Evolutionary conservation across 108 stramenopile species (phyloP), one percentile per base, ranked within the genome.

Genomic region (Parietichytrium sp.): DNA sequence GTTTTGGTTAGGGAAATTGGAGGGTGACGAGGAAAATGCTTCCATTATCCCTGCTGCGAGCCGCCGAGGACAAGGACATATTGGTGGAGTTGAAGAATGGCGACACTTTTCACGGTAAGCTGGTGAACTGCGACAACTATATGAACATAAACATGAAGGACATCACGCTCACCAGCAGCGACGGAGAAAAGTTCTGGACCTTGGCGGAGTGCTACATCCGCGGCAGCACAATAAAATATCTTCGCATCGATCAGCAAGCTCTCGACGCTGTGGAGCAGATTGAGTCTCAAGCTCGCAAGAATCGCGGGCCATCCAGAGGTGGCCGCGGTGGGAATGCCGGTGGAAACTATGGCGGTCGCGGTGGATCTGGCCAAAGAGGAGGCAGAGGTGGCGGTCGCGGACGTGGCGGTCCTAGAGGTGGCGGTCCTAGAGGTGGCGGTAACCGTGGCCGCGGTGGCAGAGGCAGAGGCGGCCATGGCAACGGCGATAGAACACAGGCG

Each of bases 121-220:
- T 99, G 48, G 92, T 93, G 29, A 92, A 88, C 78, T 95, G 95
- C 55, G 97, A 99, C 86, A 87, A 93, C 16, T 99, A 92, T 89
- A 99, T 99, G 98, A 99, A 99, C 85, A 92, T 99, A 88, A 98
- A 96, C 81, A 88, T 99, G 26, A 84, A 86, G 30, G 96, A 97
- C 52, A 96, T 98, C 42, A 96, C 97, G 79, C 95, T 95, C 78
- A 99, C 98, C 3, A 93, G 92, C 31, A 45, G 85, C 85, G 93
- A 97, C 54, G 98, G 97, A 2, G 93, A 94, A 53, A 72, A 85
- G 80, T 99, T 99, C 84, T 97, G 93, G 91, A 97, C 96, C 87
- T 82, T 99, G 30, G 91, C 93, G 18, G 93, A 94, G 55, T 95
- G 95, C 85, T 99, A 99, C 84, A 92, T 98, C 23, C 88, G 98